Evolutionary conservation across 129 eudicot genomes (phyloP), one percentile per base, ranked within the genome.

Genomic region (Oenanthe sinensis): DNA sequence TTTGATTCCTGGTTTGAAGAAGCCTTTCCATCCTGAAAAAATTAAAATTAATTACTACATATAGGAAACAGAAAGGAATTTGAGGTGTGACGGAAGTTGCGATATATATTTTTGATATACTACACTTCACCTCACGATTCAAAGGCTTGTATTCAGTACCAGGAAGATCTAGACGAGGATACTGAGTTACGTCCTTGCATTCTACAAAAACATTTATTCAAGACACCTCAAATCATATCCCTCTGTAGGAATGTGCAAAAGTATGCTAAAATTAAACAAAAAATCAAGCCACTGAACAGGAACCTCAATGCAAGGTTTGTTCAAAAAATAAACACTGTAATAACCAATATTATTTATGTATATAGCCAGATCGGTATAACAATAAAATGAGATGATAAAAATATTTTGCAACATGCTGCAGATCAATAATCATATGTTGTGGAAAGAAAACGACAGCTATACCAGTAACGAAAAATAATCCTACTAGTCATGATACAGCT

Each of bases 141-240:
- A 90, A 80, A 58, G 96, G 91, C 84, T 78, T 90, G 85, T 87
- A 88, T n/a, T 90, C 97, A 47, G 92, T 77, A 58, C 97, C 98
- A 76, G 98, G 98, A 83, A 95, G 84, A 77, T 88, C 97, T 33
- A 95, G 90, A 45, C 80, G 85, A 79, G 96, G 93, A 90, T 91
- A 90, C 75, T 78, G 91, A 82, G 96, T 79, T 85, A 86, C 90
- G 48, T 86, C 87, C 77, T 84, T 82, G 85, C 86, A 85, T 77
- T 87, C 98, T 95, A 79, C 84, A 74, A 69, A 49, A 43, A 76
- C n/a, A 73, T 40, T 58, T 44, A 42, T 50, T n/a, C 45, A 77
- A 50, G 22, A 67, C 8, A 30, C 14, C 22, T 26, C 22, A 28
- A 8, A 37, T 48, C 10, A 49, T 28, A 8, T 6, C 45, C 30